These are phyloP conservation scores for Venturia carpophila DNA, from an alignment of 2,329 filamentous ascomycete species.

Conservation along the genomic window DNA sequence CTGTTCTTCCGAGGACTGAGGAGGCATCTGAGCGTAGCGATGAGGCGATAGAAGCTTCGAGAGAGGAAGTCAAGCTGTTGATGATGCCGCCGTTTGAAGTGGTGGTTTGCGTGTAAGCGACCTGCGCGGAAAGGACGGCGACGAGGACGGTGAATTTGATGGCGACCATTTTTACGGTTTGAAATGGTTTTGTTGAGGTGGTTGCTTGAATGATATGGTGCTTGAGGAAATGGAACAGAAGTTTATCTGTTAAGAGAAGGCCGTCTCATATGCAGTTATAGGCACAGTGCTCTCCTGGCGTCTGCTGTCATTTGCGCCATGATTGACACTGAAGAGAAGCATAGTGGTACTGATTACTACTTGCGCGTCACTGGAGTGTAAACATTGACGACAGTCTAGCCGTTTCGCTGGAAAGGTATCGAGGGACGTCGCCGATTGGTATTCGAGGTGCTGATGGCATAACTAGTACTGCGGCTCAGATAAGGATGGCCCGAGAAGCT, in stretches of 20 bases:
- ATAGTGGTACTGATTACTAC: background rate
- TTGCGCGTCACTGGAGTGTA: background rate
- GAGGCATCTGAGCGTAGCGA: background rate
- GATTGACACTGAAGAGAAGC: background rate
- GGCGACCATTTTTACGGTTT: background rate
- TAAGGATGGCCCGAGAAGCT: background rate
- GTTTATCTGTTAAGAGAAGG: background rate
- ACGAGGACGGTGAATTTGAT: background rate
- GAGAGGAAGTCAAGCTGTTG: background rate
- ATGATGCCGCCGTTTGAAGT: background rate
- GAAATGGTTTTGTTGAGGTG: background rate
- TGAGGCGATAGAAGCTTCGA: background rate
- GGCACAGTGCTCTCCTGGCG: background rate
- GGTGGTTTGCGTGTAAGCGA: background rate
- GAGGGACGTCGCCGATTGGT: background rate
- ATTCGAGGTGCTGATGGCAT: background rate
- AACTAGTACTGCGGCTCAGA: background rate
- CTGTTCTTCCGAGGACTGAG: background rate
- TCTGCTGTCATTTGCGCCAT: background rate
- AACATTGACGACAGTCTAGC: background rate
- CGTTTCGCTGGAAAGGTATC: background rate
- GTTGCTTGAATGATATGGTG: background rate
- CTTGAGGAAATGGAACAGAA: background rate
- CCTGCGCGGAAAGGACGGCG: background rate
- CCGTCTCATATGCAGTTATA: background rate